Percentiles rank a stretch among this genome's conserved stretches.
Conservation (phyloP, 2,329 filamentous ascomycete genomes). For the Stagonosporopsis rhizophila region DNA sequence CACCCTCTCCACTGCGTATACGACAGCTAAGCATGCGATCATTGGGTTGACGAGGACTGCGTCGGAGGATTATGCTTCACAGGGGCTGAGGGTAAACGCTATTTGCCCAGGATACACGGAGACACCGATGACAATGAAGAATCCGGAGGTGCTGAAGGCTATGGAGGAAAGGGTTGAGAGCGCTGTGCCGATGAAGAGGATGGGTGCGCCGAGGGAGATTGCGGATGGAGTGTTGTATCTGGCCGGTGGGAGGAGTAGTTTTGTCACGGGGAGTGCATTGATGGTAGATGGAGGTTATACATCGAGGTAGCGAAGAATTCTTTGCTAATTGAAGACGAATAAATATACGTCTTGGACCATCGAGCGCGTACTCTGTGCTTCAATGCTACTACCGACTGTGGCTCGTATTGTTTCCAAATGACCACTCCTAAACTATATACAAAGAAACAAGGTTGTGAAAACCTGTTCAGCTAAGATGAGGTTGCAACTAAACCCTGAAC, state of each 20-base stretch:
- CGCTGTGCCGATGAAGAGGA: slow-evolving; percentile 35
- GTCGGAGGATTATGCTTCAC: slow-evolving; percentile 53
- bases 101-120: slow-evolving; percentile 40
- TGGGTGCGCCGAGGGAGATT: slow-evolving; percentile 33
- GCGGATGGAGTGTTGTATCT: slow-evolving; percentile 40
- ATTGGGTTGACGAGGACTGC: slow-evolving; percentile 54
- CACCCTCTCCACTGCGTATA: slow-evolving; percentile 46
- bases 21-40: slow-evolving; percentile 52
- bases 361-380: background rate
- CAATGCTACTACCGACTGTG: background rate
- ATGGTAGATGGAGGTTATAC: slow-evolving; percentile 33
- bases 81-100: slow-evolving; percentile 52
- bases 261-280: slow-evolving; percentile 35
- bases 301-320: background rate
- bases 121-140: slow-evolving; percentile 31
- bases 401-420: background rate
- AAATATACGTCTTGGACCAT: background rate
- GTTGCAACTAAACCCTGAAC: slow-evolving; percentile 4
- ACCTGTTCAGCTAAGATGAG: background rate
- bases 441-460: background rate
- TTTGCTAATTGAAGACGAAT: background rate
- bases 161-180: slow-evolving; percentile 33
- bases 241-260: slow-evolving; percentile 32
- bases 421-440: background rate
- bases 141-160: slow-evolving; percentile 29